Conservation (phyloP, 192 early-diverging fungal species). For the Gryganskiella cystojenkinii region DNA sequence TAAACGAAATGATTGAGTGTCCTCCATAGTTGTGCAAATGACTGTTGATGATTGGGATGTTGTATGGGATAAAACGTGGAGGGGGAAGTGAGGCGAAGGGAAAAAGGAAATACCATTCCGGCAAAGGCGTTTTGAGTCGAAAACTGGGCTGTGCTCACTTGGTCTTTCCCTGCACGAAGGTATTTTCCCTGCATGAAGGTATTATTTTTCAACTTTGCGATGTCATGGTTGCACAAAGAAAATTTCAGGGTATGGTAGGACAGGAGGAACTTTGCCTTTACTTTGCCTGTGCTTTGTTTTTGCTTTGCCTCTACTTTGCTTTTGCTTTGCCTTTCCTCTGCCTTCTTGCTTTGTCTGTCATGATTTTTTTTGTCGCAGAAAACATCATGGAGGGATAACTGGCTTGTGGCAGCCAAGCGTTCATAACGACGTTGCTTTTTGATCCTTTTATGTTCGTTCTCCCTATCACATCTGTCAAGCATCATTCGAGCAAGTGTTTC, state of each 20-base stretch:
- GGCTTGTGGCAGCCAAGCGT: constrained; percentile 1
- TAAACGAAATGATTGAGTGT: too few species aligned
- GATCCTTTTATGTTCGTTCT: not conserved
- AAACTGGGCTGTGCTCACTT: constrained; percentile 3
- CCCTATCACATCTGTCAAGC: too few species aligned
- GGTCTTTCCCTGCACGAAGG: not conserved
- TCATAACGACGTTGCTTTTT: constrained; percentile 2
- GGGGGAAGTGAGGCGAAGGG: not conserved
- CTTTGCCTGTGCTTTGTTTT: not conserved
- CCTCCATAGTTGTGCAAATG: not conserved
- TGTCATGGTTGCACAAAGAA: not conserved
- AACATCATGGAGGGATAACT: not conserved
- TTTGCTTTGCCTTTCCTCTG: not conserved
- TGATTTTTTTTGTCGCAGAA: not conserved
- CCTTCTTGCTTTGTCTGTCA: not conserved
- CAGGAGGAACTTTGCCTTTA: not conserved
- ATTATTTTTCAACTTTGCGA: not conserved
- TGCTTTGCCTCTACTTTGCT: too few species aligned
- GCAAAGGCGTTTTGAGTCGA: not conserved
- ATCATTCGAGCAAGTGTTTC: too few species aligned
- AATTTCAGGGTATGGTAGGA: not conserved
- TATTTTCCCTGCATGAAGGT: not conserved
- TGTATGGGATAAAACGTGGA: not conserved
- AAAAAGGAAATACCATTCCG: not conserved
- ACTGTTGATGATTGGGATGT: not conserved